phyloP scores from a whole-genome alignment of 2,329 filamentous ascomycete species.

The Verticillium isaacii region DNA sequence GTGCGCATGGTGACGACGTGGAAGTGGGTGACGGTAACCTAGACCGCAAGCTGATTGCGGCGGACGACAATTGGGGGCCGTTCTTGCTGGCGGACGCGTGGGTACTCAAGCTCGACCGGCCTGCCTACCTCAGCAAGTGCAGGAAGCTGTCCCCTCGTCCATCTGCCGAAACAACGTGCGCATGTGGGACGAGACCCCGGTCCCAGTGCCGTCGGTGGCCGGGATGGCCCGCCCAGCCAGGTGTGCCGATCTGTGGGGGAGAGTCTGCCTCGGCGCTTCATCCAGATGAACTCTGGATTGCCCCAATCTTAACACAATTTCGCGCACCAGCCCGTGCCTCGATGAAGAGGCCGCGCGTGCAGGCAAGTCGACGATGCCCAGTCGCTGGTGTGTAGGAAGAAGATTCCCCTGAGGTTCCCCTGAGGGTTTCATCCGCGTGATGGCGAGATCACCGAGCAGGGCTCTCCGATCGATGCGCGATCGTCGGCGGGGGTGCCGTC shows the following conservation, averaged over 20 bases:
- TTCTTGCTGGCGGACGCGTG: too few species aligned
- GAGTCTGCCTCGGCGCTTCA: not conserved
- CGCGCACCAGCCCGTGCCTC: not conserved
- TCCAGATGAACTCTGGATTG: not conserved
- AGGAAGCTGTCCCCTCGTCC: not conserved
- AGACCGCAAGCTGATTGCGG: too few species aligned
- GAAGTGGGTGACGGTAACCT: too few species aligned
- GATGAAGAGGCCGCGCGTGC: not conserved
- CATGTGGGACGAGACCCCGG: not conserved
- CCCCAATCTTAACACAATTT: not conserved
- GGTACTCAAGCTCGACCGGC: too few species aligned
- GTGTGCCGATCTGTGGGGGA: not conserved
- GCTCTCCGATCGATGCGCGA: not conserved
- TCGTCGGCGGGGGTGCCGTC: not conserved
- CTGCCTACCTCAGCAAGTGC: not conserved
- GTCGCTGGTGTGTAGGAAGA: not conserved
- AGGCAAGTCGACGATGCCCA: not conserved
- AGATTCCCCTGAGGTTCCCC: not conserved
- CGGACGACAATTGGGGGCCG: too few species aligned
- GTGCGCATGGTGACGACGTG: too few species aligned
- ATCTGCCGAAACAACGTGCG: not conserved
- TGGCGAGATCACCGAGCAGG: not conserved
- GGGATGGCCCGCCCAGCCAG: not conserved
- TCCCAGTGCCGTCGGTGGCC: not conserved
- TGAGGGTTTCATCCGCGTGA: not conserved